Evolutionary conservation across 208 protist species (phyloP).

Genomic region (Polymyxa betae): DNA sequence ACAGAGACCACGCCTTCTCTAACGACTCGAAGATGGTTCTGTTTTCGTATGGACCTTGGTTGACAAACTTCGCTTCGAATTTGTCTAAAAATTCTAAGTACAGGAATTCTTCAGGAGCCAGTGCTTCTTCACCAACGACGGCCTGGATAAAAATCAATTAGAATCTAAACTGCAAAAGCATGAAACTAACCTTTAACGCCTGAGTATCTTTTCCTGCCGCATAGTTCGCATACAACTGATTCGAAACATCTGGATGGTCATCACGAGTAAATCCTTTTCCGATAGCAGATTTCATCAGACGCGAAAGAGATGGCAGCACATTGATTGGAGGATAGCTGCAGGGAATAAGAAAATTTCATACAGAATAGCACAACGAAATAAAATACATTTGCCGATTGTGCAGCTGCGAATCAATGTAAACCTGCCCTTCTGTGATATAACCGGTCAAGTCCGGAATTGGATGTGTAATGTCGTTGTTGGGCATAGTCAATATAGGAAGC

Average conservation of each 20-base stretch:
- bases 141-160: constrained; percentile 2
- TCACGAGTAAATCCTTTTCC: constrained; percentile 98
- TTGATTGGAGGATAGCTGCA: constrained; percentile 99
- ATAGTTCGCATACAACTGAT: constrained; percentile 99
- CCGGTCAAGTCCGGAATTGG: constrained; percentile 99
- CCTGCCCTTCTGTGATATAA: constrained; percentile 97
- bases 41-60: constrained; percentile 90
- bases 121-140: constrained; percentile 87
- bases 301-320: constrained; percentile 99
- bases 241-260: constrained; percentile 98
- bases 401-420: constrained; percentile 99
- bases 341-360: constrained; percentile 33
- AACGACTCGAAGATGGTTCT: constrained; percentile 97
- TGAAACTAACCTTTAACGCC: constrained; percentile 61
- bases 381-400: constrained; percentile 86
- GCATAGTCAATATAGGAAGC: constrained; percentile 99
- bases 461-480: constrained; percentile 99
- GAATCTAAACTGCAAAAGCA: background rate
- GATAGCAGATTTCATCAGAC: constrained; percentile 99
- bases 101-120: constrained; percentile 96
- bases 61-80: constrained; percentile 99
- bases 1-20: constrained; percentile 94
- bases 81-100: constrained; percentile 99
- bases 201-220: constrained; percentile 98
- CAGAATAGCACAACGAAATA: background rate